Conservation (phyloP, 108 stramenopile genomes). For the Fragilaria radians region DNA sequence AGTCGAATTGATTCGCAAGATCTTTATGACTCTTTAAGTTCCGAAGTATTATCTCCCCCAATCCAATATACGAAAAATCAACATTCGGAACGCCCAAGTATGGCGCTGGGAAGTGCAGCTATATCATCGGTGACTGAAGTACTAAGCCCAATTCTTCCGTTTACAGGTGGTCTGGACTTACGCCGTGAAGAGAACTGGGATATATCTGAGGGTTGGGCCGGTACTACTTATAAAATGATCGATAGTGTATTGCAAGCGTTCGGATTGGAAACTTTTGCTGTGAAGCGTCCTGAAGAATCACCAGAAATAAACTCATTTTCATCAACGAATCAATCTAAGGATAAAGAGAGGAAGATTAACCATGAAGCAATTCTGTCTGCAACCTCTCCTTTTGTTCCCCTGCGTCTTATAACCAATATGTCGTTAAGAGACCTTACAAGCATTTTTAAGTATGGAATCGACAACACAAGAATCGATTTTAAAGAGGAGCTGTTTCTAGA, state of each 20-base stretch:
- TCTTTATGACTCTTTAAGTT: slow-evolving; percentile 19
- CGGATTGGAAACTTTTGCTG: slow-evolving; percentile 5
- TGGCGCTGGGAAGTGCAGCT: slow-evolving; percentile 33
- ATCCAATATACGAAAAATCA: slow-evolving; percentile 12
- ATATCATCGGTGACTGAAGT: slow-evolving; percentile 39
- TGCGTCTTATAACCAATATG: slow-evolving; percentile 36
- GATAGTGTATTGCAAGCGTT: slow-evolving; percentile 27
- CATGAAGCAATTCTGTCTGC: slow-evolving; percentile 18
- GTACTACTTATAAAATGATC: slow-evolving; percentile 11
- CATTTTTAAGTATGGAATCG: slow-evolving; percentile 38
- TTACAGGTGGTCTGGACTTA: slow-evolving; percentile 49
- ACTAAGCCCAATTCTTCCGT: slow-evolving; percentile 48
- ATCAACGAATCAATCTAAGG: neutral
- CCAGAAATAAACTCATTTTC: slow-evolving; percentile 9
- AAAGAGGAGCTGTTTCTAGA: slow-evolving; percentile 21
- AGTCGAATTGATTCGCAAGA: slow-evolving; percentile 14
- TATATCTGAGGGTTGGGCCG: slow-evolving; percentile 13
- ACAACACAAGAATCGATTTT: slow-evolving; percentile 23
- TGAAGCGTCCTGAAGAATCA: slow-evolving; percentile 18
- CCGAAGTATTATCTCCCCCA: slow-evolving; percentile 30
- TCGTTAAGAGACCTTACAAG: slow-evolving; percentile 40
- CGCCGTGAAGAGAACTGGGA: slow-evolving; percentile 37
- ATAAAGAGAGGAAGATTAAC: neutral
- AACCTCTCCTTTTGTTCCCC: slow-evolving; percentile 37
- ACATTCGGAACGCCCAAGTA: neutral